Percentiles rank a stretch among this genome's conserved stretches.
Conservation (phyloP, 169 alveolate species). For the Cryptosporidium sp. region DNA sequence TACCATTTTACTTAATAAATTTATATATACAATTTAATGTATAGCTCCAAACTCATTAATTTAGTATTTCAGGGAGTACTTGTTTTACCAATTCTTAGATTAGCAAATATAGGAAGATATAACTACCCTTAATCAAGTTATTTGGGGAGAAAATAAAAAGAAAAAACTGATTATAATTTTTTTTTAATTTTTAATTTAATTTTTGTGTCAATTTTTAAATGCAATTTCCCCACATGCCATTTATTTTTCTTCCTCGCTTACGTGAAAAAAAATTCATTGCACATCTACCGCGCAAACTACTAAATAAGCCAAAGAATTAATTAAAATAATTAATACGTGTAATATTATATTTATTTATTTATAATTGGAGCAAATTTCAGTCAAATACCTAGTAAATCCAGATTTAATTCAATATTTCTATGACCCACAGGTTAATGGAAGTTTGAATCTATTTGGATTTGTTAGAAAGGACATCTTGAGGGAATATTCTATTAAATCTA, state of each 20-base stretch:
- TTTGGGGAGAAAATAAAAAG: no score
- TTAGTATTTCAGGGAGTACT: not conserved
- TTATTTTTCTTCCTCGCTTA: constrained; percentile 43
- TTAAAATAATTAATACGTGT: not conserved
- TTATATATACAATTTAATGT: no score
- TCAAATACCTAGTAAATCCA: not conserved
- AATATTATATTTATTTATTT: no score
- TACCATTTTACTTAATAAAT: not conserved
- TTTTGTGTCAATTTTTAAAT: constrained; percentile 30
- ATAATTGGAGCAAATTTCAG: no score
- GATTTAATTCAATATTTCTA: not conserved
- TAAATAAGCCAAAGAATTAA: not conserved
- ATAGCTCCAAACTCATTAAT: not conserved
- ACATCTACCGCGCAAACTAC: constrained; percentile 1
- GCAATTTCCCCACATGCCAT: constrained; percentile 69
- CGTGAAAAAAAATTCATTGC: constrained; percentile 37
- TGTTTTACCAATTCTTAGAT: not conserved
- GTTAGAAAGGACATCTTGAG: not conserved
- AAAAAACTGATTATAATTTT: not conserved
- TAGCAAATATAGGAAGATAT: not conserved
- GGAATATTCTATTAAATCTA: not conserved
- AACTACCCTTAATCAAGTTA: not conserved
- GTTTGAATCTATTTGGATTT: not conserved
- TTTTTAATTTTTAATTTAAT: not conserved
- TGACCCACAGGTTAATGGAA: not conserved